Percentiles rank a stretch among this genome's conserved stretches.
These are phyloP conservation scores for Eucalyptus brandiana DNA, from an alignment of 345 rosid species.

Conservation along the genomic window DNA sequence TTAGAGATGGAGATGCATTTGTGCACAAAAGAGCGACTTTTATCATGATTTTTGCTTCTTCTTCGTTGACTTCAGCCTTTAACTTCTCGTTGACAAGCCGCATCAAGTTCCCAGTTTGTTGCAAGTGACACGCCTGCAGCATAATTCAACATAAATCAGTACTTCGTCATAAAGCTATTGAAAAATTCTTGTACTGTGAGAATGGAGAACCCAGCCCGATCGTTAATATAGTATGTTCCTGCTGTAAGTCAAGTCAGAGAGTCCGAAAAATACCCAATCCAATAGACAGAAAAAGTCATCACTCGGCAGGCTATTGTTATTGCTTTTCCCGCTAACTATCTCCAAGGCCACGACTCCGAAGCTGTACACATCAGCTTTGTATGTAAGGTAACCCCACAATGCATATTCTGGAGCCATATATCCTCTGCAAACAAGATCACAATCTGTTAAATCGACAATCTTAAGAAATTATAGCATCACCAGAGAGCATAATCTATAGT, in stretches of 20 bases:
- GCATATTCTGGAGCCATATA: conserved; percentile 41
- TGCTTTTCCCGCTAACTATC: conserved; percentile 14
- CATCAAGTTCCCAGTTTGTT: conserved; percentile 1
- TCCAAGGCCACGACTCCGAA: conserved; percentile 24
- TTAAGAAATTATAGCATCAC: not conserved
- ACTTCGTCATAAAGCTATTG: not conserved
- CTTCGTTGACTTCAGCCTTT: not conserved
- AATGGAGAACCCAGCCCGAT: not conserved
- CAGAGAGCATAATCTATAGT: not conserved
- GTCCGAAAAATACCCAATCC: conserved; percentile 6
- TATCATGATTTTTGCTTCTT: not conserved
- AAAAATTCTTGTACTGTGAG: not conserved
- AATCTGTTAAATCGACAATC: not conserved
- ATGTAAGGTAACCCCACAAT: conserved; percentile 18
- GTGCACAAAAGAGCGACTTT: conserved; percentile 12
- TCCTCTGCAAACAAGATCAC: conserved; percentile 7
- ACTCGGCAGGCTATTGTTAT: not conserved
- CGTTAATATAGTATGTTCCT: not conserved
- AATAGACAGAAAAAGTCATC: conserved; percentile 7
- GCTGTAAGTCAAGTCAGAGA: not conserved
- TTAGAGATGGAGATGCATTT: conserved; percentile 2
- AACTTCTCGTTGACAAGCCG: conserved; percentile 3
- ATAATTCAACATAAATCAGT: not conserved
- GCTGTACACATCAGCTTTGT: conserved; percentile 26
- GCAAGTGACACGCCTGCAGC: conserved; percentile 7